A percentile compares a stretch with the other conserved stretches of the same genome.
Evolutionary conservation across 2,329 filamentous ascomycete genomes (phyloP).

Genomic region (Exophiala sp.): DNA sequence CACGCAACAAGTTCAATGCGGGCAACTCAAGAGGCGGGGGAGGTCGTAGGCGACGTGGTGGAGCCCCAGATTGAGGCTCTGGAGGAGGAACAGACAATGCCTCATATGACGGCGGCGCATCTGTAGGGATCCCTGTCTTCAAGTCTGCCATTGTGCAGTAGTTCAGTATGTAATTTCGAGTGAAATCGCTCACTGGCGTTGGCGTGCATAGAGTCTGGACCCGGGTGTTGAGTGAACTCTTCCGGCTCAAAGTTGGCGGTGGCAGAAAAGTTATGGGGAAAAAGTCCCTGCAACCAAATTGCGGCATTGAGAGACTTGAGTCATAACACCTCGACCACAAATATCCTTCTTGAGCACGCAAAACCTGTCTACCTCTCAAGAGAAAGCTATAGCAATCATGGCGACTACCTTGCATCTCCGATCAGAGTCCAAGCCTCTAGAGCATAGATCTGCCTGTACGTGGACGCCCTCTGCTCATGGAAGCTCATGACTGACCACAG

Average conservation of each 20-base stretch:
- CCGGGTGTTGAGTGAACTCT: background rate
- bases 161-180: background rate
- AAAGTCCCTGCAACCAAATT: conserved; percentile 4
- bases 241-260: conserved; percentile 5
- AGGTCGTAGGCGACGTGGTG: conserved; percentile 21
- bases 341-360: background rate
- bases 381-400: conserved; percentile 13
- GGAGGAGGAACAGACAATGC: conserved; percentile 16
- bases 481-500: background rate
- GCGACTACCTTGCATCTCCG: conserved; percentile 27
- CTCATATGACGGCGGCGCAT: conserved; percentile 28
- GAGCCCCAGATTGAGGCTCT: conserved; percentile 13
- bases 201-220: background rate
- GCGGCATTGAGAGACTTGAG: conserved; percentile 15
- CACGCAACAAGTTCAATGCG: conserved; percentile 67
- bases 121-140: conserved; percentile 14
- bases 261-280: conserved; percentile 16
- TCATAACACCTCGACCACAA: conserved; percentile 6
- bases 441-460: conserved; percentile 27
- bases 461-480: background rate
- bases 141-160: conserved; percentile 12
- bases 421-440: conserved; percentile 28
- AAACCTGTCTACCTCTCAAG: background rate
- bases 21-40: conserved; percentile 66
- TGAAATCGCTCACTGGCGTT: background rate